phyloP scores from a whole-genome alignment of 2,329 filamentous ascomycete species.

The Dothideomycetes sp. region DNA sequence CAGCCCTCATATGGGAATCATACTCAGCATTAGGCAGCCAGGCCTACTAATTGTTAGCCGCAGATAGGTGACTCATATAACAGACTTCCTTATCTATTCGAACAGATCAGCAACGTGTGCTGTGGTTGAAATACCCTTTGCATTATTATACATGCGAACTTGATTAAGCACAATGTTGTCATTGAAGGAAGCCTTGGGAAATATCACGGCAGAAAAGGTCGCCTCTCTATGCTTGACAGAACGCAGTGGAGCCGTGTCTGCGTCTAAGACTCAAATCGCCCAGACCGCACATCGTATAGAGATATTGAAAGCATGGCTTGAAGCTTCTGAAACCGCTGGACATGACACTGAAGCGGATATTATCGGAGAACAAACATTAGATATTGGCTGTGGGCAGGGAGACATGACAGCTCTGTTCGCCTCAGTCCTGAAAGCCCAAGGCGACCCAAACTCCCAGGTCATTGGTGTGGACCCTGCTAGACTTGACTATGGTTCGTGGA shows the following conservation, averaged over 20 bases:
- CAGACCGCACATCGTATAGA: background rate
- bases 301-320: background rate
- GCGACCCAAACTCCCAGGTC: constrained; percentile 22
- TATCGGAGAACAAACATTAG: constrained; percentile 24
- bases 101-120: no score
- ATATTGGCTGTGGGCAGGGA: constrained; percentile 51
- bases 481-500: constrained; percentile 32
- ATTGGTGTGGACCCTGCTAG: constrained; percentile 43
- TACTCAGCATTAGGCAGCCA: no score
- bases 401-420: constrained; percentile 46
- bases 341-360: background rate
- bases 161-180: no score
- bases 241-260: background rate
- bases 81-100: no score
- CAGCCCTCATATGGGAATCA: no score
- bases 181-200: no score
- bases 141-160: no score
- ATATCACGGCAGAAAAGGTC: no score
- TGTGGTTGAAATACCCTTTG: no score
- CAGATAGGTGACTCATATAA: no score
- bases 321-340: background rate
- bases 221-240: background rate
- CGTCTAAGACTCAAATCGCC: background rate
- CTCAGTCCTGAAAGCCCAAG: constrained; percentile 31
- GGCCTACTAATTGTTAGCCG: no score